These are phyloP conservation scores for Passiflora organensis DNA, from an alignment of 345 rosid genomes.

Conservation along the genomic window DNA sequence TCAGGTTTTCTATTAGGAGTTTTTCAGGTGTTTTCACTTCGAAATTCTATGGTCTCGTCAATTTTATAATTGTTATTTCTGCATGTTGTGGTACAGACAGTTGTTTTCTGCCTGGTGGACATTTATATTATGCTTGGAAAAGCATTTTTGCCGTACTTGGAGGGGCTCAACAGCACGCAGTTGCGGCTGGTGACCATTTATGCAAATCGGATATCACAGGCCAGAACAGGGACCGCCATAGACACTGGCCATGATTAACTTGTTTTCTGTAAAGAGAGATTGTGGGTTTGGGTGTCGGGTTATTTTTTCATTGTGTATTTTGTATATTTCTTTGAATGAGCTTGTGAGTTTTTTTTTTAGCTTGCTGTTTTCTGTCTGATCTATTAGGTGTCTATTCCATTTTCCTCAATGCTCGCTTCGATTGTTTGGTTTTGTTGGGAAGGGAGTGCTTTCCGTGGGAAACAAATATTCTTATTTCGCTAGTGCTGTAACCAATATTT, in stretches of 20 bases:
- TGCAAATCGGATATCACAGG: conserved; percentile 96
- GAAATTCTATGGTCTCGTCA: background rate
- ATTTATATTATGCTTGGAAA: conserved; percentile 96
- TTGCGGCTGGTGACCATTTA: conserved; percentile 87
- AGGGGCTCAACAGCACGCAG: conserved; percentile 86
- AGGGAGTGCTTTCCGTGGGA: conserved; percentile 17
- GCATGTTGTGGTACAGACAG: conserved; percentile 53
- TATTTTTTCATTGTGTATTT: conserved; percentile 32
- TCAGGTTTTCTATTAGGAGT: too few species aligned
- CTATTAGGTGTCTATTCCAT: background rate
- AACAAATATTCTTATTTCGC: conserved; percentile 18
- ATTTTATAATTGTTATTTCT: conserved; percentile 1
- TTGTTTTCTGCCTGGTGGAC: conserved; percentile 97
- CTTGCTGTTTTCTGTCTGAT: background rate
- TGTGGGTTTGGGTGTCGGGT: conserved; percentile 19
- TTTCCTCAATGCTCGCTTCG: conserved; percentile 4
- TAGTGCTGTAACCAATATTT: conserved; percentile 32
- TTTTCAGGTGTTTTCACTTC: background rate
- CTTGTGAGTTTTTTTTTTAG: conserved; percentile 15
- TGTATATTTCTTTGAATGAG: conserved; percentile 57
- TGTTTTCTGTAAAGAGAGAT: conserved; percentile 10
- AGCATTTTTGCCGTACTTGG: conserved; percentile 89
- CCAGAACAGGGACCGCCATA: conserved; percentile 72
- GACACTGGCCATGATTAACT: conserved; percentile 38
- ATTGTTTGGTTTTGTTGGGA: conserved; percentile 22